Base-by-base conservation (phyloP, 208 protist species). In the Leishmania tarentolae region DNA sequence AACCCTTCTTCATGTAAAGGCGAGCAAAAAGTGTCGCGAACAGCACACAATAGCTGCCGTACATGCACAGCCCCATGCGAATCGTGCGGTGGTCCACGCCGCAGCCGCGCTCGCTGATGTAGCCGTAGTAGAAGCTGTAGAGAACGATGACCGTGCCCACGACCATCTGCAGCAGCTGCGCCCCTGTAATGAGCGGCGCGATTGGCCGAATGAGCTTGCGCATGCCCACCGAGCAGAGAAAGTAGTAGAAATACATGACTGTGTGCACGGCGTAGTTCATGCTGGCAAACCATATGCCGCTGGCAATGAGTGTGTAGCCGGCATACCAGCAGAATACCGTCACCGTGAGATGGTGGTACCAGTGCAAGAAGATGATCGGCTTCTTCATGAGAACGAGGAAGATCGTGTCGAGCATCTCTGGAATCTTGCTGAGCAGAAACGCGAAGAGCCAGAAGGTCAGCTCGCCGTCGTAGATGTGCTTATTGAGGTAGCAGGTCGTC, bases 241-340 rank as follows among this genome's bases (percentile, higher is more conserved):
- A 96, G 88, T 99, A 99, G 85, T 99, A 99, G 13, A 92, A 88
- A 86, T 99, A 99, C 97, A 99, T 99, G 86, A 98, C 81, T 19
- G 94, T 87, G 90, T 99, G 98, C 47, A 99, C 97, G 31, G 71
- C 77, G 86, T 96, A 97, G 85, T 99, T 99, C 95, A 99, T 98
- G 17, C 87, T 78, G 31, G 92, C 87, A 79, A 98, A 99, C 84
- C 87, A 95, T 40, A 98, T 42, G 40, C 95, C 94, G 71, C 85
- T 85, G 15, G 85, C 79, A 28, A 93, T 91, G 0, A 83, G 57
- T 0, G 70, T 78, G 59, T 83, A 42, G 19, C 87, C 91, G 15
- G 91, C 90, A 78, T 97, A 83, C 96, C 95, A 99, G 87, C 94
- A 99, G 88, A 92, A 99, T 40, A 98, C 73, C 44, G 91, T 76